Percentiles rank a stretch among this genome's conserved stretches.
These are phyloP conservation scores for Beauveria sp. DNA, from an alignment of 2,329 filamentous ascomycete species.

Conservation along the genomic window DNA sequence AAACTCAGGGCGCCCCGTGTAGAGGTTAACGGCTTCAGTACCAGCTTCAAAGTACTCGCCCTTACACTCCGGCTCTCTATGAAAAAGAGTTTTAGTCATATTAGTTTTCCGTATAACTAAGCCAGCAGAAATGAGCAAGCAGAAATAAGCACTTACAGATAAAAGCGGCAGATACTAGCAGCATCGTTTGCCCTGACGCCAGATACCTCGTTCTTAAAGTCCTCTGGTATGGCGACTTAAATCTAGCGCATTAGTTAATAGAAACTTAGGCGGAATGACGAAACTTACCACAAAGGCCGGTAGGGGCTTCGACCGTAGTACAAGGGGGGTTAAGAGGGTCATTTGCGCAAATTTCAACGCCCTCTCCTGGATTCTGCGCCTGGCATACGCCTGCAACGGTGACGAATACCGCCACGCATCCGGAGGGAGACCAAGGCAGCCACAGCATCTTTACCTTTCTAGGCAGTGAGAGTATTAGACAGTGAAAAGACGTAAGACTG, in stretches of 20 bases:
- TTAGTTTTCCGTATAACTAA: background rate
- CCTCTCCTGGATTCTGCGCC: too few species aligned
- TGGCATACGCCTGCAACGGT: too few species aligned
- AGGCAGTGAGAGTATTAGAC: too few species aligned
- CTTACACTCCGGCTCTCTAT: background rate
- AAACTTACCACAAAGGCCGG: background rate
- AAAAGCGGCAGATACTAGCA: background rate
- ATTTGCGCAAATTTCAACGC: background rate
- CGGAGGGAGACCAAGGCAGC: too few species aligned
- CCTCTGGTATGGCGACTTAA: background rate
- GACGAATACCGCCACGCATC: too few species aligned
- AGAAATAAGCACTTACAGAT: background rate
- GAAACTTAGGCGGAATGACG: background rate
- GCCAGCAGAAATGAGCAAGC: background rate
- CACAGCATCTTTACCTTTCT: too few species aligned
- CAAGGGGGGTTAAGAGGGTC: background rate
- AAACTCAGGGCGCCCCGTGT: background rate
- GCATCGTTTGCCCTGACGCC: background rate
- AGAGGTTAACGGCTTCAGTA: background rate
- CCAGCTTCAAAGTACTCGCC: background rate
- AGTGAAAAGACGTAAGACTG: too few species aligned
- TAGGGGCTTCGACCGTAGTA: background rate
- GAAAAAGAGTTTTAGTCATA: background rate
- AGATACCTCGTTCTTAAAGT: background rate
- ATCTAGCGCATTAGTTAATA: background rate